Evolutionary conservation across 495 filamentous ascomycete species (phyloP).

Genomic region (Xylaria flabelliformis): DNA sequence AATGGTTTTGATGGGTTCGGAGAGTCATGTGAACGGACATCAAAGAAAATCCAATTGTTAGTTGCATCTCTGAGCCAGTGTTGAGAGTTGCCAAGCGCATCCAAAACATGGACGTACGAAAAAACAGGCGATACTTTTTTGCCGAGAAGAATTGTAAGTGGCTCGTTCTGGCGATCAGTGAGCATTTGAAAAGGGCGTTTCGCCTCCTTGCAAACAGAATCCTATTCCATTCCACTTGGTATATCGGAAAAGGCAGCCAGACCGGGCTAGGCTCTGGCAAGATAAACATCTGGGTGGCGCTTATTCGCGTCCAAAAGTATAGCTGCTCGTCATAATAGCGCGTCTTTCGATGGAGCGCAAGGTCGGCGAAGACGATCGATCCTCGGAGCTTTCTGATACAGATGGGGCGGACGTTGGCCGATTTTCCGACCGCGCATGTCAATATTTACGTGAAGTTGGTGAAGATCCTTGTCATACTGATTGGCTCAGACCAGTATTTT

Average conservation of each 20-base stretch:
- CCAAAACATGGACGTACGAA: constrained; percentile 2
- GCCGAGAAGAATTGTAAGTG: constrained; percentile 10
- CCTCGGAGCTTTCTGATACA: constrained; percentile 28
- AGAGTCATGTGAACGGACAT: background rate
- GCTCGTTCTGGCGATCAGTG: background rate
- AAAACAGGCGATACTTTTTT: background rate
- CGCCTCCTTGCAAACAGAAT: constrained; percentile 7
- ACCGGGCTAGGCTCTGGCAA: constrained; percentile 6
- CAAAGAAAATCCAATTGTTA: background rate
- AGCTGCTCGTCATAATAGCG: constrained; percentile 21
- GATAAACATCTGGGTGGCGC: constrained; percentile 13
- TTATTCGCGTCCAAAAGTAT: constrained; percentile 14
- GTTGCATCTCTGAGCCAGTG: background rate
- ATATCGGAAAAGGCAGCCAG: background rate
- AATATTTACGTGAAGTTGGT: constrained; percentile 29
- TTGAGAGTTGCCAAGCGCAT: constrained; percentile 14
- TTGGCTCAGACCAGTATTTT: constrained; percentile 12
- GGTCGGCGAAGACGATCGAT: constrained; percentile 14
- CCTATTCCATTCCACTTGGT: background rate
- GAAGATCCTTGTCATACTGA: constrained; percentile 24
- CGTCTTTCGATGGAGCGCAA: constrained; percentile 11
- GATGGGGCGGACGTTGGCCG: constrained; percentile 21
- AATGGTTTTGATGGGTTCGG: background rate
- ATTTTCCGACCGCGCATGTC: constrained; percentile 25
- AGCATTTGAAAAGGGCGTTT: constrained; percentile 12